Evolutionary conservation across 768 basidiomycete species (phyloP).

Genomic region (Hortiboletus flavorubellus): DNA sequence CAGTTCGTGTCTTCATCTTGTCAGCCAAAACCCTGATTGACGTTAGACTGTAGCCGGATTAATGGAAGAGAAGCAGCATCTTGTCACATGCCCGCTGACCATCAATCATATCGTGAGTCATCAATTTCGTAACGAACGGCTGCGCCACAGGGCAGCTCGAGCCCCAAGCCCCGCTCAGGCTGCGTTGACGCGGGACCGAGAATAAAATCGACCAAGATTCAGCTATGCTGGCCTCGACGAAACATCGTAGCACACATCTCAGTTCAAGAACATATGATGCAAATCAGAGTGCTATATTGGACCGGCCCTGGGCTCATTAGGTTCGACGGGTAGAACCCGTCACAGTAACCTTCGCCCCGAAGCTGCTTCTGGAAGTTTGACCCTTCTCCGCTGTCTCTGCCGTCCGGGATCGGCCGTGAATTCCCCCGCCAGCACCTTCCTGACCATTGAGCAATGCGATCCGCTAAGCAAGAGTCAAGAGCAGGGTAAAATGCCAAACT

Average conservation of each 20-base stretch:
- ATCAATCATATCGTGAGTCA: background rate
- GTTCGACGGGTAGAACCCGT: constrained; percentile 8
- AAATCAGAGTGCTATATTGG: background rate
- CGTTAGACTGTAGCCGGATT: constrained; percentile 14
- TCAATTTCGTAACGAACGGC: constrained; percentile 10
- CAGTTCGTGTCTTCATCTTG: background rate
- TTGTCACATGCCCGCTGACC: constrained; percentile 1
- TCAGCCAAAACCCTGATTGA: constrained; percentile 6
- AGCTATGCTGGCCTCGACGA: background rate
- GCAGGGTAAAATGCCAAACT: background rate
- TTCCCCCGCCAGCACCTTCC: background rate
- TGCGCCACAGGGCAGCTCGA: constrained; percentile 20
- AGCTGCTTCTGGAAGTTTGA: constrained; percentile 4
- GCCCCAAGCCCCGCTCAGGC: background rate
- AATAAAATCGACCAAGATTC: background rate
- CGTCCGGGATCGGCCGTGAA: constrained; percentile 1
- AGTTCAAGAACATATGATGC: background rate
- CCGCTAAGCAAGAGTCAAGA: background rate
- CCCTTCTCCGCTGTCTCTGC: constrained; percentile 1
- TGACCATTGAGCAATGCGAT: background rate
- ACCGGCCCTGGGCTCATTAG: background rate
- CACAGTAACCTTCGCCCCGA: constrained; percentile 14
- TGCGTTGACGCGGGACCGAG: background rate
- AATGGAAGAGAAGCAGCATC: constrained; percentile 16
- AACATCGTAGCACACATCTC: background rate